A percentile compares a stretch with the other conserved stretches of the same genome.
Conservation (phyloP, 257 asterid species). For the Avicennia marina region DNA sequence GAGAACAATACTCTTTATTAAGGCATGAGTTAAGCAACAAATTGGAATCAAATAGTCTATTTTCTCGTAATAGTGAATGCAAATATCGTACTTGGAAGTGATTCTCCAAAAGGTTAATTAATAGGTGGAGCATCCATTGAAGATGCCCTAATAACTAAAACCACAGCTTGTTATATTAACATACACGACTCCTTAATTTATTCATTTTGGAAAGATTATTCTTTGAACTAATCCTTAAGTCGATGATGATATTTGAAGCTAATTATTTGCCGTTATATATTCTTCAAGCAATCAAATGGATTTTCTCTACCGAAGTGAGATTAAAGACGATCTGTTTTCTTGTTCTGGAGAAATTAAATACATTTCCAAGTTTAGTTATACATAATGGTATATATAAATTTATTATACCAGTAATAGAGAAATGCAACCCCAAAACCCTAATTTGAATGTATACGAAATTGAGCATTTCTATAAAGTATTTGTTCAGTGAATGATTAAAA, state of each 20-base stretch:
- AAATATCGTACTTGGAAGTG: too few relatives aligned
- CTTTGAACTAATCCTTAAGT: constrained; percentile 15
- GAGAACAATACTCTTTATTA: constrained; percentile 9
- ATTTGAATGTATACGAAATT: constrained; percentile 33
- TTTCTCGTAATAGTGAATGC: too few relatives aligned
- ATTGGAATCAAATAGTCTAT: too few relatives aligned
- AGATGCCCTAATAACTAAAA: neutral
- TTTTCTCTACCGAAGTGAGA: constrained; percentile 14
- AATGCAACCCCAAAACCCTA: constrained; percentile 24
- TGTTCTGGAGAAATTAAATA: too few relatives aligned
- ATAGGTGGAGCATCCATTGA: neutral
- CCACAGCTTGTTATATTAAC: neutral
- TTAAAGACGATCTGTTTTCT: too few relatives aligned
- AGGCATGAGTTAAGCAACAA: too few relatives aligned
- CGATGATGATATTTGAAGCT: too few relatives aligned
- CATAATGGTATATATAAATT: constrained; percentile 18
- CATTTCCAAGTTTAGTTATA: constrained; percentile 3
- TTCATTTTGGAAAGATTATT: neutral
- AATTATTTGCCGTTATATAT: too few relatives aligned
- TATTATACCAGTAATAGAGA: constrained; percentile 29
- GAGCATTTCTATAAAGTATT: constrained; percentile 9
- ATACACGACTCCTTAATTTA: neutral
- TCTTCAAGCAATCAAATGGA: constrained; percentile 22
- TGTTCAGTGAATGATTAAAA: constrained; percentile 12
- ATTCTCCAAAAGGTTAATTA: neutral